phyloP scores from a whole-genome alignment of 2,329 filamentous ascomycete species.

The Pestalotiopsis sp. region DNA sequence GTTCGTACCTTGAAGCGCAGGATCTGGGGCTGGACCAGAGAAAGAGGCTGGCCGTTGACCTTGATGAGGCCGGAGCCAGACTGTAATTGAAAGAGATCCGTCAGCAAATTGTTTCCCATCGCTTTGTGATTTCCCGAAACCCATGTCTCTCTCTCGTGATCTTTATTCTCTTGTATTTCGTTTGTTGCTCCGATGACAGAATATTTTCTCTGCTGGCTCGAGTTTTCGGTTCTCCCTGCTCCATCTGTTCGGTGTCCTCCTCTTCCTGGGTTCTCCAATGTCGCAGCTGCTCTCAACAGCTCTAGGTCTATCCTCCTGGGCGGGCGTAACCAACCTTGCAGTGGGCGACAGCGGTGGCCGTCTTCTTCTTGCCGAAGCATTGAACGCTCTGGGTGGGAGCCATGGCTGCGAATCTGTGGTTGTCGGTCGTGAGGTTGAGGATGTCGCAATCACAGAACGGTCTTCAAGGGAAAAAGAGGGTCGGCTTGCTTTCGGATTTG shows the following conservation, averaged over 20 bases:
- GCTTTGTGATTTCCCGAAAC: background rate
- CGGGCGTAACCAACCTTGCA: constrained; percentile 71
- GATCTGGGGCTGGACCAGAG: constrained; percentile 93
- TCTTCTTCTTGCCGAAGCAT: constrained; percentile 99
- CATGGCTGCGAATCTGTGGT: constrained; percentile 59
- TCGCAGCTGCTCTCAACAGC: background rate
- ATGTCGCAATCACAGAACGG: constrained; percentile 24
- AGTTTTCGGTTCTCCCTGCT: constrained; percentile 10
- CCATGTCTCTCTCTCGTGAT: constrained; percentile 8
- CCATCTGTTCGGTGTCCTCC: background rate
- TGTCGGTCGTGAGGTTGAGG: constrained; percentile 16
- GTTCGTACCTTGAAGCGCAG: constrained; percentile 88
- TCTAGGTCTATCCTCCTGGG: background rate
- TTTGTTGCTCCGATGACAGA: constrained; percentile 1
- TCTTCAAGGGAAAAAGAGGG: constrained; percentile 11
- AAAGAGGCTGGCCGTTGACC: constrained; percentile 97
- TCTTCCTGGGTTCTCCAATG: background rate
- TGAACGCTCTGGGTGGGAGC: constrained; percentile 82
- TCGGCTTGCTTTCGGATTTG: constrained; percentile 16
- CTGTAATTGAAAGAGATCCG: constrained; percentile 19
- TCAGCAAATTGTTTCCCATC: constrained; percentile 19
- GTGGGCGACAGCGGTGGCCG: constrained; percentile 86
- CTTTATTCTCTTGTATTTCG: constrained; percentile 1
- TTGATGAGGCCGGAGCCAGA: constrained; percentile 76
- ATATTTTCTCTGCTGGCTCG: background rate